Percentiles rank a stretch among this genome's conserved stretches.
Evolutionary conservation across 2,329 filamentous ascomycete genomes (phyloP).

Genomic region (Rutstroemia sp.): DNA sequence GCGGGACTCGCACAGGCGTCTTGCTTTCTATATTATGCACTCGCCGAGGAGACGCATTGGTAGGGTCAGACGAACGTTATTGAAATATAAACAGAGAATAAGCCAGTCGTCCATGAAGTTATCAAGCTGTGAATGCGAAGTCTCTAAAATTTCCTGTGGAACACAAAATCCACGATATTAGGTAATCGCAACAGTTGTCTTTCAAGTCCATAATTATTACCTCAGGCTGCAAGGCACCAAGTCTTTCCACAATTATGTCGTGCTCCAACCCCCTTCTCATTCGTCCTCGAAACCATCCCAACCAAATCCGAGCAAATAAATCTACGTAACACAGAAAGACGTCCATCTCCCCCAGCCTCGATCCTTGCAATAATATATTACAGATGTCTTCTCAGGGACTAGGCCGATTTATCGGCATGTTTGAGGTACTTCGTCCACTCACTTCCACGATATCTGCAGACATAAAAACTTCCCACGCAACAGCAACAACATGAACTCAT

Average conservation of each 20-base stretch:
- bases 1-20: neutral
- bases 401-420: conserved; percentile 17
- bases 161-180: neutral
- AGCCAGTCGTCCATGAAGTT: no score
- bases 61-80: no score
- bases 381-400: conserved; percentile 5
- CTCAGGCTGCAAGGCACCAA: no score
- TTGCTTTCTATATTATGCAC: no score
- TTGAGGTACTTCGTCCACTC: conserved; percentile 17
- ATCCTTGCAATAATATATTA: neutral
- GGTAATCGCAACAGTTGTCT: neutral
- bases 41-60: no score
- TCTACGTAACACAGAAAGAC: neutral
- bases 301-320: neutral
- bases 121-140: neutral
- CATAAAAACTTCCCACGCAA: neutral
- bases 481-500: conserved; percentile 1
- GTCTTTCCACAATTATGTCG: neutral
- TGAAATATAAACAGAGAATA: no score
- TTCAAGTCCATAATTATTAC: neutral
- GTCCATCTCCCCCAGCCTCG: neutral
- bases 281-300: neutral
- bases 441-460: neutral
- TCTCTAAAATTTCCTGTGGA: neutral
- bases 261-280: conserved; percentile 1